Base-by-base conservation (phyloP, 169 alveolate species). In the Cryptosporidium meleagridis region DNA sequence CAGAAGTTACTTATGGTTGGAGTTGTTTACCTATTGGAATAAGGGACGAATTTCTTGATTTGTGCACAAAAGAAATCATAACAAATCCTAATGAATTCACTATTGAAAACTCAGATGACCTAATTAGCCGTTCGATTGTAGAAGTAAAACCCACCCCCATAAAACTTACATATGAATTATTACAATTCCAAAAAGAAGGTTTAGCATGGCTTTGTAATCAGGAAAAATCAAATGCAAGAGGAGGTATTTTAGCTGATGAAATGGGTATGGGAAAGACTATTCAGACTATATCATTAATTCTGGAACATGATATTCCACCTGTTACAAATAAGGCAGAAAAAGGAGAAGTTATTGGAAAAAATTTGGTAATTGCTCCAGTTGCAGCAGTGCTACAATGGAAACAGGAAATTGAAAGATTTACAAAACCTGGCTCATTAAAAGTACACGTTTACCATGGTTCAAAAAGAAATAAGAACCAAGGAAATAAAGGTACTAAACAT, bases 191-290 rank as follows among this genome's bases (percentile, higher is more conserved):
- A 52, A 87, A 91, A 84, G 96, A 94, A 75, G 96, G 96, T 18
- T 92, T 94, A 18, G 92, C 95, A 6, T 94, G 96, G 96, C 92
- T 94, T 94, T 91, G 89, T 41, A 84, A 92, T 26, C 96, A 94
- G 67, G 96, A 94, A 62, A 86, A 62, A 68, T 93, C 94, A n/a
- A 80, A 69, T 5, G 80, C 92, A 18, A 93, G 89, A 75, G 96
- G 96, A 51, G 94, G 94, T 1, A 92, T 95, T 33, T 80, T 95
- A 21, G 97, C 97, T 2, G 97, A 95, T 91, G 97, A 95, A 72
- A 95, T 95, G 97, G 97, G 97, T 3, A 92, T 95, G 95, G 97
- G 96, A 3, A 94, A 93, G 86, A 92, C 94, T n/a, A 94, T 91
- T 53, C 96, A 94, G 69, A 85, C 91, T 48, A 89, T 94, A 12